Base-by-base conservation (phyloP, 2,329 filamentous ascomycete genomes). In the Penicillium aurantiogriseum region DNA sequence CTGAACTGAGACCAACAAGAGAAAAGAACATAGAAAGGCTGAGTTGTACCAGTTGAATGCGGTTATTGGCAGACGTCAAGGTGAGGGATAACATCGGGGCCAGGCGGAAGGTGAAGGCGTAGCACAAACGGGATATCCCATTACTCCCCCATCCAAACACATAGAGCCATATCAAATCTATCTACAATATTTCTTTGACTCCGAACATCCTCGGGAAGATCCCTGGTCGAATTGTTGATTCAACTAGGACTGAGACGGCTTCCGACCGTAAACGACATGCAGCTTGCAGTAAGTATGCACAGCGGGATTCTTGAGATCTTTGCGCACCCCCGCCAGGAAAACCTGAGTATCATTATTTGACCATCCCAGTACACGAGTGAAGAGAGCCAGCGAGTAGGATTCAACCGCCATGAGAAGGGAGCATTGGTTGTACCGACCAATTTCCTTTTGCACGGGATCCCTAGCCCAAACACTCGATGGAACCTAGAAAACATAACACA, bases 391-490 rank as follows among this genome's bases (percentile, higher is more conserved):
- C 9, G 69, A 69, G 42, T 72, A 73, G 6, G 69, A 63, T 25
- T 71, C 68, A 2, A 72, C 64, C 6, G 67, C 67, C 58, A 72
- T 67, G 1, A 72, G 36, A 53, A 71, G 64, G 25, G 71, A 69
- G 6, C 63, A 67, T 31, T 69, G 66, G 19, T 72, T 67, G 46
- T 70, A 71, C 31, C 62, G 60, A 7, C 71, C 71, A 31, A 81
- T 74, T 51, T 78, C 72, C 58, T 77, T 80, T 42, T 81, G 71
- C 15, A 69, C 76, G 21, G 73, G 68, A 49, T 83, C 77, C 48
- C 70, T 76, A 0, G 80, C 73, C 82, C 81, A 84, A 0, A 71
- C 68, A 17, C 78, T 80, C 7, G 80, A 74, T 0, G 82, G 81
- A 10, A 83, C 70, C 63, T 81, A 42, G 5, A 3, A 56, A 49